Percentiles rank a stretch among this genome's conserved stretches.
Evolutionary conservation across 139 green algal species (phyloP).

Genomic region (Chlorella sp.): DNA sequence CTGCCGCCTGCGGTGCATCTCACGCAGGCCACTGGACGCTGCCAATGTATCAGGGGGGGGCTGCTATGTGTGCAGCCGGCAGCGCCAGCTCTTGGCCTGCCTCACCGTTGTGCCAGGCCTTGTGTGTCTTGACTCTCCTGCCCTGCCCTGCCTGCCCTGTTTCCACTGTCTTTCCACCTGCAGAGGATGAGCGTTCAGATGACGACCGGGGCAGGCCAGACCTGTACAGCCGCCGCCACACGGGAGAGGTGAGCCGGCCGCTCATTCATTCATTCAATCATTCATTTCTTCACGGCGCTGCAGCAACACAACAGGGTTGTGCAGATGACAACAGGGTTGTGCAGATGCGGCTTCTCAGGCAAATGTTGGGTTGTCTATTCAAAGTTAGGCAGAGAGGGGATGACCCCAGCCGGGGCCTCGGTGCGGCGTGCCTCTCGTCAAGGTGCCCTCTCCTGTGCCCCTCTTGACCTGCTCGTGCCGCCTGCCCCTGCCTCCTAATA

Average conservation of each 20-base stretch:
- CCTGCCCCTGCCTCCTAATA: not conserved
- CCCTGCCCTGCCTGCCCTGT: not conserved
- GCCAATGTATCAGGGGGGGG: too few species aligned
- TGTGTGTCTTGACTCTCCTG: not conserved
- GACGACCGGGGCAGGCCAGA: not conserved
- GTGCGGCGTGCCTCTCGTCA: too few species aligned
- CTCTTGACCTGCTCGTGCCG: not conserved
- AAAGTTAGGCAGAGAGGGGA: too few species aligned
- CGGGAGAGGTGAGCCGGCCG: not conserved
- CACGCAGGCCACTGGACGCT: too few species aligned
- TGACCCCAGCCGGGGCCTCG: too few species aligned
- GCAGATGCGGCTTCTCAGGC: too few species aligned
- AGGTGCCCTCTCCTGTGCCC: not conserved
- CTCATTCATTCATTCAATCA: not conserved
- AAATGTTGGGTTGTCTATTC: too few species aligned
- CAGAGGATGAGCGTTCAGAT: slow-evolving; percentile 5
- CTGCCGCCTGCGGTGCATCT: too few species aligned
- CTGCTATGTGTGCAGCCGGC: not conserved
- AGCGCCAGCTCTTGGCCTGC: too few species aligned
- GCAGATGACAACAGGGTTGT: too few species aligned
- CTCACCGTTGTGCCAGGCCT: not conserved
- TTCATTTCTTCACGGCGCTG: too few species aligned
- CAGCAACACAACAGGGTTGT: not conserved
- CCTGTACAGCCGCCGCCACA: not conserved
- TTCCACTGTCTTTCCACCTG: not conserved